Evolutionary conservation across 306 rosid genomes (phyloP), one percentile per base, ranked within the genome.

Genomic region (Vicia faba): DNA sequence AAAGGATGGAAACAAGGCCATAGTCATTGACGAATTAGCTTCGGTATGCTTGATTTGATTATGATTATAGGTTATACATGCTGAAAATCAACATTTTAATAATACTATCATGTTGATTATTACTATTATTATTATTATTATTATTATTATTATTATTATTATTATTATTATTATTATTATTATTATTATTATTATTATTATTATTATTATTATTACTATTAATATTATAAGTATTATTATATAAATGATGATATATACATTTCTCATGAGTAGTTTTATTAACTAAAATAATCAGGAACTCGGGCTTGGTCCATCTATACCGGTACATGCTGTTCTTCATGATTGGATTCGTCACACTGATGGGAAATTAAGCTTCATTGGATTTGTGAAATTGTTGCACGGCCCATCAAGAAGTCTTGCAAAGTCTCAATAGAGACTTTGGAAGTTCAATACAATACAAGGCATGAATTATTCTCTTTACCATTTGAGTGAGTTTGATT

Each of bases 291-390:
- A 56, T 40, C 89, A 92, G 97, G 97, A 92, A 71, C 95, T 92
- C 70, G 87, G 97, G 19, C 90, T 92, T 10, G 83, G 97, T 64
- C 97, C 96, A 39, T 79, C 95, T 15, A 91, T 89, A 41, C 97
- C 97, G 12, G 87, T 91, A 75, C 96, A 91, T 73, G 87, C 92
- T 4, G 91, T 92, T 79, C 95, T 92, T 74, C 96, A 87, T 33
- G 97, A 92, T 73, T 92, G 97, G 97, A 87, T 92, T 74, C 76
- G 97, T 79, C 97, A 87, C 80, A 85, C 87, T 0, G 97, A 92
- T 76, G 96, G 97, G 59, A 92, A 89, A 78, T 75, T 92, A 75
- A 92, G 97, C 81, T 89, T 87, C 85, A 92, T 89, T 59, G 97
- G 97, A 18, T 89, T 89, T 75, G 85, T 89, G 68, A 92, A 89